A percentile compares a stretch with the other conserved stretches of the same genome.
These are phyloP conservation scores for Crithidia thermophila DNA, from an alignment of 208 protist species.

Conservation along the genomic window DNA sequence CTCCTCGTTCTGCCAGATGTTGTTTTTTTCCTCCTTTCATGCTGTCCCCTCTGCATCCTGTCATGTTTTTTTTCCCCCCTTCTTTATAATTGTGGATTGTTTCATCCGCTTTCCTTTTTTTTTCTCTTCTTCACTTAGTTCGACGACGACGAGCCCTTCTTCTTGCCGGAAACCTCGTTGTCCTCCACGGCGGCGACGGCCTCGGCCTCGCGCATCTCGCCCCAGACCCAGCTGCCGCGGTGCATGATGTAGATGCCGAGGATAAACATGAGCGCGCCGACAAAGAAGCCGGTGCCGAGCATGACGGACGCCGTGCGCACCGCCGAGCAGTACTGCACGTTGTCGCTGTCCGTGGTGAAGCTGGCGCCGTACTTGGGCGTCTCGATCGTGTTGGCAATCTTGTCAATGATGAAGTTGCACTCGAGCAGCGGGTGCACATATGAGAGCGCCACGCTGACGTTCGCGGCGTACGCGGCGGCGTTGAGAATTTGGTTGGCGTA, in stretches of 20 bases:
- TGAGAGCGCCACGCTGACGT: conserved; percentile 64
- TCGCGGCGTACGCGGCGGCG: conserved; percentile 36
- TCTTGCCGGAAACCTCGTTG: not conserved
- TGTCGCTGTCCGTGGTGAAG: conserved; percentile 4
- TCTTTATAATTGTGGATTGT: too few species aligned
- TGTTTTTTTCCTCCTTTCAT: too few species aligned
- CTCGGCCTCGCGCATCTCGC: conserved; percentile 1
- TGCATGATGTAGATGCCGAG: conserved; percentile 73
- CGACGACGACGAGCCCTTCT: not conserved
- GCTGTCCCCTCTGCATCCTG: too few species aligned
- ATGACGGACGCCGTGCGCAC: conserved; percentile 51
- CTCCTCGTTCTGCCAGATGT: too few species aligned
- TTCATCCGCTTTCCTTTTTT: not conserved
- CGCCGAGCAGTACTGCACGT: conserved; percentile 41
- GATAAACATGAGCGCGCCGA: conserved; percentile 76
- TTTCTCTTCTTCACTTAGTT: conserved; percentile 6
- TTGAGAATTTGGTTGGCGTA: conserved; percentile 36
- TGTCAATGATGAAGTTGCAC: conserved; percentile 84
- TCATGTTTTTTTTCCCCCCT: too few species aligned
- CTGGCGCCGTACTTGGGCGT: conserved; percentile 23
- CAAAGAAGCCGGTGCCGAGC: conserved; percentile 72
- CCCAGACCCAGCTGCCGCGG: conserved; percentile 64
- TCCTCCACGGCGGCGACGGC: conserved; percentile 6
- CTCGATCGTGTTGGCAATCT: conserved; percentile 50
- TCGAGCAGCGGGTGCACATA: conserved; percentile 64